Evolutionary conservation across 2,329 filamentous ascomycete genomes (phyloP).

Genomic region (Sarocladiaceae sp.): DNA sequence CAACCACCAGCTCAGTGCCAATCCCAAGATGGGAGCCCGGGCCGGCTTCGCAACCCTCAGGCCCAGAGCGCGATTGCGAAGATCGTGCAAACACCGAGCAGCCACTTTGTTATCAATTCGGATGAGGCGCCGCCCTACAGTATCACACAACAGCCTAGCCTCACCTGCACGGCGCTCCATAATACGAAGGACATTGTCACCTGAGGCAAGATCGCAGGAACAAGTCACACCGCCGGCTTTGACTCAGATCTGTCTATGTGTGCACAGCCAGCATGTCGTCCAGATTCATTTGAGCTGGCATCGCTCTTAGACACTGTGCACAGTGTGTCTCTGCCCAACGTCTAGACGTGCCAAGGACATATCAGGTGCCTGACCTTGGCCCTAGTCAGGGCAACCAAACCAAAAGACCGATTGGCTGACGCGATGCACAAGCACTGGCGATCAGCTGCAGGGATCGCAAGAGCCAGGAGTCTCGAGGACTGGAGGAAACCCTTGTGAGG

Average conservation of each 20-base stretch:
- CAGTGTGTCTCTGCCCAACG: not conserved
- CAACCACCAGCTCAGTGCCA: too few relatives aligned
- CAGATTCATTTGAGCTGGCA: not conserved
- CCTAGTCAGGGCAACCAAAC: too few relatives aligned
- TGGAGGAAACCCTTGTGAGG: too few relatives aligned
- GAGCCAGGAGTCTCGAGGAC: not conserved
- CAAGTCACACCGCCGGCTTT: not conserved
- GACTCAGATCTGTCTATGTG: not conserved
- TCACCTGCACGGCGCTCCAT: constrained; percentile 3
- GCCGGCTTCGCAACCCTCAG: not conserved
- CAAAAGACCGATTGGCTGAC: constrained; percentile 3
- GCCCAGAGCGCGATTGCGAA: not conserved
- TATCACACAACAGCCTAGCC: constrained; percentile 2
- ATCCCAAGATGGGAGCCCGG: too few relatives aligned
- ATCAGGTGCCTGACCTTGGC: not conserved
- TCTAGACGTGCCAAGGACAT: too few relatives aligned
- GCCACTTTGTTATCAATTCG: not conserved
- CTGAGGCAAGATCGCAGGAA: not conserved
- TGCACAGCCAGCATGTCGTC: not conserved
- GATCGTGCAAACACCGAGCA: not conserved
- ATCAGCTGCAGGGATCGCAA: not conserved
- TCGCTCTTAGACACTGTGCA: not conserved
- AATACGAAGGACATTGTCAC: not conserved
- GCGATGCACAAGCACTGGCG: constrained; percentile 1
- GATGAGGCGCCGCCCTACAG: constrained; percentile 1